Conservation (phyloP, 2,329 filamentous ascomycete species). For the Phaeosphaeriaceae sp. region DNA sequence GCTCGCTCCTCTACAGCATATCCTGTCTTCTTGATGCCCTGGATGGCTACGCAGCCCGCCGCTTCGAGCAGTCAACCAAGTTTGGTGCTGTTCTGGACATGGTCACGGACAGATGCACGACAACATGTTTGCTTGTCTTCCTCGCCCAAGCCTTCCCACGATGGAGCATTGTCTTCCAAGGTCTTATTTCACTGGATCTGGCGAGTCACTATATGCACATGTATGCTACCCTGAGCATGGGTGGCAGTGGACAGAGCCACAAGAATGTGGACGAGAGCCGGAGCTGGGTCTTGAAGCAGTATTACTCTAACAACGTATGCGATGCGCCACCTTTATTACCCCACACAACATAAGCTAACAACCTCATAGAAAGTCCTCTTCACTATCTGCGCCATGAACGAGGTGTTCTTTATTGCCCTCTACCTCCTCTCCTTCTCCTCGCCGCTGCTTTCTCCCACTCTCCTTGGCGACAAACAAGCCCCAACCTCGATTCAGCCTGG, state of each 20-base stretch:
- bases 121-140: slow-evolving; percentile 92
- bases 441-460: slow-evolving; percentile 83
- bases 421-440: slow-evolving; percentile 98
- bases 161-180: slow-evolving; percentile 93
- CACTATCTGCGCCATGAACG: slow-evolving; percentile 86
- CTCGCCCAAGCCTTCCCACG: slow-evolving; percentile 91
- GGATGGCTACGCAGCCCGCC: slow-evolving; percentile 89
- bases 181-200: slow-evolving; percentile 88
- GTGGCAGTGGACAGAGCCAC: slow-evolving; percentile 78
- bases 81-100: slow-evolving; percentile 98
- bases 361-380: slow-evolving; percentile 80
- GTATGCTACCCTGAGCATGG: slow-evolving; percentile 93
- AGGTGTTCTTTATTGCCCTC: slow-evolving; percentile 96
- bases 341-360: slow-evolving; percentile 16
- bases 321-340: neutral
- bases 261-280: slow-evolving; percentile 90
- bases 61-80: slow-evolving; percentile 87
- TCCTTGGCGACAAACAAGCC: slow-evolving; percentile 68
- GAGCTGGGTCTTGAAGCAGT: slow-evolving; percentile 89
- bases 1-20: slow-evolving; percentile 87
- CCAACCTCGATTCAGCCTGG: slow-evolving; percentile 63
- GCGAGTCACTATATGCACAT: slow-evolving; percentile 99
- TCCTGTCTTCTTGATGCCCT: slow-evolving; percentile 95
- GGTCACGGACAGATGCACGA: slow-evolving; percentile 98
- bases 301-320: slow-evolving; percentile 95